Conservation (phyloP, 1,284 basidiomycete genomes). For the Amylostereum areolatum region DNA sequence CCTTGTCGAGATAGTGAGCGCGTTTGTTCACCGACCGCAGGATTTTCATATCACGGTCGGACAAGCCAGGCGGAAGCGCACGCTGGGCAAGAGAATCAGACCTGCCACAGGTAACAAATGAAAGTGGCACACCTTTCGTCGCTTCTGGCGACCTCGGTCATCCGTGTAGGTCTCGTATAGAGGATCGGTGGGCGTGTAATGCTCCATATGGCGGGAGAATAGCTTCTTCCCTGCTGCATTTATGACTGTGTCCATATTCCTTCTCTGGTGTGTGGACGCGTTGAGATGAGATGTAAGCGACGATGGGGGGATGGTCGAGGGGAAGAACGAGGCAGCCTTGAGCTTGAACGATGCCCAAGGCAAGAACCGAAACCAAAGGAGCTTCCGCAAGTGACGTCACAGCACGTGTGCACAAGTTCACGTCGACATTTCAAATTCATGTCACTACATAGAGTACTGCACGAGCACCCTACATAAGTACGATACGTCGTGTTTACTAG, state of each 20-base stretch:
- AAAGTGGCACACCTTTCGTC: slow-evolving; percentile 54
- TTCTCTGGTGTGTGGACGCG: not conserved
- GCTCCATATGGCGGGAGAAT: slow-evolving; percentile 55
- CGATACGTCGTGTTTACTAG: no score
- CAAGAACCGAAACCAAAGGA: no score
- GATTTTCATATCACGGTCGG: slow-evolving; percentile 71
- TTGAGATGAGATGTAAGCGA: no score
- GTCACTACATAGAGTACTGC: no score
- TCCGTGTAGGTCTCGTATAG: slow-evolving; percentile 75
- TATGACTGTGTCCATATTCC: not conserved
- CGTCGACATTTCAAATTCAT: no score
- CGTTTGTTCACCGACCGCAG: slow-evolving; percentile 71
- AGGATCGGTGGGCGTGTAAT: slow-evolving; percentile 72
- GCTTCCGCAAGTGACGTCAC: no score
- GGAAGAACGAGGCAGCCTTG: no score
- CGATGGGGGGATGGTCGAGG: no score
- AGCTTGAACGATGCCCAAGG: no score
- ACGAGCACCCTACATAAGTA: no score
- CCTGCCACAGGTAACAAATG: not conserved
- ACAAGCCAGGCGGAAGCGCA: slow-evolving; percentile 72
- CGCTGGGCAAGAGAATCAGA: slow-evolving; percentile 38
- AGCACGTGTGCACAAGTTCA: no score
- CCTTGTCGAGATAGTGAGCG: slow-evolving; percentile 91
- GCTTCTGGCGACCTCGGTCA: slow-evolving; percentile 58
- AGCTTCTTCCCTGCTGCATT: slow-evolving; percentile 46